These are phyloP conservation scores for Penicillium bovifimosum DNA, from an alignment of 495 filamentous ascomycete genomes.

Conservation along the genomic window DNA sequence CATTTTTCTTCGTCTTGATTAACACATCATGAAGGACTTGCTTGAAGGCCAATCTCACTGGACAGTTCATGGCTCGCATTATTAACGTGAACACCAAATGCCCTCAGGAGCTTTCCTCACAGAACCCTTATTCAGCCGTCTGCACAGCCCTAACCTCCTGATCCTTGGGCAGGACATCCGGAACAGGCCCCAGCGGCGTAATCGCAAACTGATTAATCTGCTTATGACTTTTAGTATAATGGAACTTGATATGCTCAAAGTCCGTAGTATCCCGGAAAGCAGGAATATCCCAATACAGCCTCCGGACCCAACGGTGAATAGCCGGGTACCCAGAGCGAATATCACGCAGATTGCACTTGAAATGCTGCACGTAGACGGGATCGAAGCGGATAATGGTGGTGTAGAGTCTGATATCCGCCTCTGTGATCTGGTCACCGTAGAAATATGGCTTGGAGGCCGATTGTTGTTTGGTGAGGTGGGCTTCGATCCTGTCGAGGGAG, in stretches of 20 bases:
- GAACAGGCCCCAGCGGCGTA: constrained; percentile 60
- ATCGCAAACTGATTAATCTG: constrained; percentile 62
- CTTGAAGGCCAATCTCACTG: background rate
- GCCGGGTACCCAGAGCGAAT: constrained; percentile 72
- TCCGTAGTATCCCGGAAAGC: constrained; percentile 59
- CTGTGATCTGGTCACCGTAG: constrained; percentile 64
- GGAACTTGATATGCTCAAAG: constrained; percentile 67
- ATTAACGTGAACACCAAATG: background rate
- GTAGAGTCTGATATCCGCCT: constrained; percentile 77
- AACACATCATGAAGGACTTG: background rate
- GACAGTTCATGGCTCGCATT: background rate
- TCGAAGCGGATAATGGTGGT: constrained; percentile 85
- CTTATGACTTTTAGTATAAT: constrained; percentile 65
- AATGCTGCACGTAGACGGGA: constrained; percentile 85
- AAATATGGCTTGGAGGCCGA: constrained; percentile 51
- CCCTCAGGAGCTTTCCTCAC: background rate
- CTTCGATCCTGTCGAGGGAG: constrained; percentile 66
- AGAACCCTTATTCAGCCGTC: constrained; percentile 19
- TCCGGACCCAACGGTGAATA: constrained; percentile 62
- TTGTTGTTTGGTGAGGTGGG: constrained; percentile 49
- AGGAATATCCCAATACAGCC: constrained; percentile 62
- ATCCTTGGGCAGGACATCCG: constrained; percentile 55
- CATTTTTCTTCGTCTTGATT: too few species aligned
- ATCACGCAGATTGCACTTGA: constrained; percentile 85
- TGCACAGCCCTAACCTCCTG: constrained; percentile 55